These are phyloP conservation scores for Rhizopogon sp. DNA, from an alignment of 768 basidiomycete genomes.

Conservation along the genomic window DNA sequence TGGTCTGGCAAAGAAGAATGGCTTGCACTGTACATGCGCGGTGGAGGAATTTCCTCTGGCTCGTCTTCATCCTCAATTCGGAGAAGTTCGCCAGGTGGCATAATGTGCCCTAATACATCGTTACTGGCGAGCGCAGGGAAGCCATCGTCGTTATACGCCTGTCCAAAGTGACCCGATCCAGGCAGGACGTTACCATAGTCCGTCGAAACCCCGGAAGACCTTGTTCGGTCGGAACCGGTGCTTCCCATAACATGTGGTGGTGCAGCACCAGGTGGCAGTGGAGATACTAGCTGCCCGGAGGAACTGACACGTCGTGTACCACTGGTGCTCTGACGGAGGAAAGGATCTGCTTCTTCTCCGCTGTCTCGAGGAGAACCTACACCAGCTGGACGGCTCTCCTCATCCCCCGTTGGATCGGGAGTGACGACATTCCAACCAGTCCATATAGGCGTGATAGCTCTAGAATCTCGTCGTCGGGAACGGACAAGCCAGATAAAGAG, in stretches of 20 bases:
- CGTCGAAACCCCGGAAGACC: conserved; percentile 34
- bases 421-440: conserved; percentile 44
- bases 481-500: conserved; percentile 30
- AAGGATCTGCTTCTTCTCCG: conserved; percentile 66
- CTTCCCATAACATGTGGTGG: conserved; percentile 34
- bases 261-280: conserved; percentile 28
- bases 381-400: conserved; percentile 39
- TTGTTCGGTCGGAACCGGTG: conserved; percentile 31
- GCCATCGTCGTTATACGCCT: conserved; percentile 22
- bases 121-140: conserved; percentile 23
- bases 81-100: conserved; percentile 31
- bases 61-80: conserved; percentile 31
- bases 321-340: conserved; percentile 39
- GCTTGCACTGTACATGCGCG: conserved; percentile 24
- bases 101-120: conserved; percentile 29
- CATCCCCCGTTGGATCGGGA: conserved; percentile 16
- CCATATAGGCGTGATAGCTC: conserved; percentile 26
- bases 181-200: conserved; percentile 30
- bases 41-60: conserved; percentile 12
- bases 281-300: conserved; percentile 15
- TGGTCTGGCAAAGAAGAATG: conserved; percentile 21
- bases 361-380: conserved; percentile 66
- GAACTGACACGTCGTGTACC: conserved; percentile 12
- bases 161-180: conserved; percentile 27
- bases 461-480: conserved; percentile 12